Percentiles rank a stretch among this genome's conserved stretches.
Conservation (phyloP, 805 yeast genomes). For the Candida ipomoeae region DNA sequence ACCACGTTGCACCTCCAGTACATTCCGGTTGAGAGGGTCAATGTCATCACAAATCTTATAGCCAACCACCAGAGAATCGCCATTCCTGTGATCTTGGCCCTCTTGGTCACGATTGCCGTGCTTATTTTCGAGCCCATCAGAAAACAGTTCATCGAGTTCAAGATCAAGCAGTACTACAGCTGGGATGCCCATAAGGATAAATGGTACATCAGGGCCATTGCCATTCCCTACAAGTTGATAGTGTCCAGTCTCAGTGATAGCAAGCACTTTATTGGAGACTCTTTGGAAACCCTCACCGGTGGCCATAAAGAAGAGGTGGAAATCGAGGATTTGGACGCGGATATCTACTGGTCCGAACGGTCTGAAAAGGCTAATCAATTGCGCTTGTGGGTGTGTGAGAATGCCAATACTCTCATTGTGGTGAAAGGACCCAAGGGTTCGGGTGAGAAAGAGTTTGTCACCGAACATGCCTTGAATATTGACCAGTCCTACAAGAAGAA, state of each 20-base stretch:
- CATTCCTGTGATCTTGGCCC: conserved; percentile 73
- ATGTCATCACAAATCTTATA: conserved; percentile 53
- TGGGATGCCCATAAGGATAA: conserved; percentile 44
- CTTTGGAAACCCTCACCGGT: conserved; percentile 12
- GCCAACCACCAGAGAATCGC: conserved; percentile 77
- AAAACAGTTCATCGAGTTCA: conserved; percentile 69
- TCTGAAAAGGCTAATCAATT: conserved; percentile 63
- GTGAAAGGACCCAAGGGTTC: conserved; percentile 93
- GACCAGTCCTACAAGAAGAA: conserved; percentile 43
- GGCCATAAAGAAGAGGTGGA: conserved; percentile 12
- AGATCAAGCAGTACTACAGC: conserved; percentile 59
- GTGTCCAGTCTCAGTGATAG: conserved; percentile 27
- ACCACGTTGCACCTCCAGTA: conserved; percentile 68
- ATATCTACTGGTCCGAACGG: conserved; percentile 67
- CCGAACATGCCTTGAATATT: conserved; percentile 58
- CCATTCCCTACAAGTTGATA: conserved; percentile 26
- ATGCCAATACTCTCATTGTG: conserved; percentile 83
- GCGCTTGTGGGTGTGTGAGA: conserved; percentile 78
- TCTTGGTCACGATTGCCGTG: conserved; percentile 78
- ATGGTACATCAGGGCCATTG: conserved; percentile 23
- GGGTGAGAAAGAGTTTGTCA: conserved; percentile 81
- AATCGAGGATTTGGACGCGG: conserved; percentile 18
- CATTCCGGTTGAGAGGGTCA: conserved; percentile 50
- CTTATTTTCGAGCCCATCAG: conserved; percentile 90
- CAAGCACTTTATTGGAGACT: conserved; percentile 35